phyloP scores from a whole-genome alignment of 2,329 filamentous ascomycete genomes.

The Epichloe brachyelytri region DNA sequence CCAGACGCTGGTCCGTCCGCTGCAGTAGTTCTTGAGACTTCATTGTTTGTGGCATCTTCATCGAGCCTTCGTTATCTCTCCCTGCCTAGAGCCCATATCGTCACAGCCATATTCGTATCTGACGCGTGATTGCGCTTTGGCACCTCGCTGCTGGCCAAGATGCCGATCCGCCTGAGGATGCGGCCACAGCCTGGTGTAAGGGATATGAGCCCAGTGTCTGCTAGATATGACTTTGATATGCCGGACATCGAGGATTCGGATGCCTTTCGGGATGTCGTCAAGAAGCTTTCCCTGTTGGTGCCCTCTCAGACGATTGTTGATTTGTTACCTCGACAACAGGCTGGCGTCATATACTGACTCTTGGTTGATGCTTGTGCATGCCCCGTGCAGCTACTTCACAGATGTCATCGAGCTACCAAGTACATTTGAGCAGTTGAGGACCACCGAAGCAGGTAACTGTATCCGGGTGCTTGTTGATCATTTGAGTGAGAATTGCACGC shows the following conservation, averaged over 20 bases:
- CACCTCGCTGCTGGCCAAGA: slow-evolving; percentile 7
- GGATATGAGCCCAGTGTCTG: slow-evolving; percentile 23
- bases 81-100: too few species aligned
- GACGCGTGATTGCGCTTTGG: too few species aligned
- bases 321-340: not conserved
- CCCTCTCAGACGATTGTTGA: not conserved
- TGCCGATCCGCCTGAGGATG: slow-evolving; percentile 26
- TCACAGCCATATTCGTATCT: too few species aligned
- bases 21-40: too few species aligned
- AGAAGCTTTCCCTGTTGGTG: slow-evolving; percentile 50
- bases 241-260: slow-evolving; percentile 47
- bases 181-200: slow-evolving; percentile 18
- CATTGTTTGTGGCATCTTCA: too few species aligned
- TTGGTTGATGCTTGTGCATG: not conserved
- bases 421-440: slow-evolving; percentile 62
- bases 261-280: slow-evolving; percentile 49
- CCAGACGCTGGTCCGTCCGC: too few species aligned
- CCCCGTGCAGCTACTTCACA: slow-evolving; percentile 40
- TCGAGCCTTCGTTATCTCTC: too few species aligned
- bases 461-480: slow-evolving; percentile 49
- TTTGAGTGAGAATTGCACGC: slow-evolving; percentile 48
- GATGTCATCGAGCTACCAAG: slow-evolving; percentile 51
- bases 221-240: slow-evolving; percentile 25
- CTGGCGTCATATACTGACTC: not conserved
- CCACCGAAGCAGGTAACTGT: slow-evolving; percentile 47